A percentile compares a stretch with the other conserved stretches of the same genome.
Conservation (phyloP, 257 asterid species). For the Ophiorrhiza pumila region DNA sequence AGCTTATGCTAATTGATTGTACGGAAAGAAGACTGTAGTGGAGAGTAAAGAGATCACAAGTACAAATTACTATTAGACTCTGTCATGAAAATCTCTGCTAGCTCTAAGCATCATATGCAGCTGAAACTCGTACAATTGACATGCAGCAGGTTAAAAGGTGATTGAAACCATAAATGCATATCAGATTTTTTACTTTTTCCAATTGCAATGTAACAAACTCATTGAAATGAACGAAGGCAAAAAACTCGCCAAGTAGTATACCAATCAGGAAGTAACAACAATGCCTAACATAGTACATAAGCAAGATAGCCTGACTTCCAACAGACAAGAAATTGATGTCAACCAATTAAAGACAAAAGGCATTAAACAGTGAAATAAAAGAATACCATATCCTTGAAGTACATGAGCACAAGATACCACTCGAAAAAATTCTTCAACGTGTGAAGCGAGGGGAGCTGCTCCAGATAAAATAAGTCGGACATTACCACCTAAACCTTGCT, state of each 20-base stretch:
- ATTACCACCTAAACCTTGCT: conserved; percentile 88
- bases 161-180: not conserved
- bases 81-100: not conserved
- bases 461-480: conserved; percentile 91
- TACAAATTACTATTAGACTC: not conserved
- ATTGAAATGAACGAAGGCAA: not conserved
- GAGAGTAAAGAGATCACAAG: conserved; percentile 2
- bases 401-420: conserved; percentile 77
- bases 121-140: not conserved
- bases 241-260: not conserved
- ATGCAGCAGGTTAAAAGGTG: not conserved
- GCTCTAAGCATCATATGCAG: not conserved
- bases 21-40: not conserved
- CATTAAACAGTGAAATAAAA: conserved; percentile 12
- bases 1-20: not conserved
- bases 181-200: not conserved
- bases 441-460: conserved; percentile 97
- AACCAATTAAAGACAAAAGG: conserved; percentile 1
- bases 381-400: conserved; percentile 96
- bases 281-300: not conserved
- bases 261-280: not conserved
- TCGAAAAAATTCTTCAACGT: conserved; percentile 83
- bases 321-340: not conserved
- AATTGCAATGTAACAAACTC: not conserved
- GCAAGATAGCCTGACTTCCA: not conserved